Percentiles rank a stretch among this genome's conserved stretches.
These are phyloP conservation scores for Apiospora phragmitis DNA, from an alignment of 2,329 filamentous ascomycete species.

Conservation along the genomic window DNA sequence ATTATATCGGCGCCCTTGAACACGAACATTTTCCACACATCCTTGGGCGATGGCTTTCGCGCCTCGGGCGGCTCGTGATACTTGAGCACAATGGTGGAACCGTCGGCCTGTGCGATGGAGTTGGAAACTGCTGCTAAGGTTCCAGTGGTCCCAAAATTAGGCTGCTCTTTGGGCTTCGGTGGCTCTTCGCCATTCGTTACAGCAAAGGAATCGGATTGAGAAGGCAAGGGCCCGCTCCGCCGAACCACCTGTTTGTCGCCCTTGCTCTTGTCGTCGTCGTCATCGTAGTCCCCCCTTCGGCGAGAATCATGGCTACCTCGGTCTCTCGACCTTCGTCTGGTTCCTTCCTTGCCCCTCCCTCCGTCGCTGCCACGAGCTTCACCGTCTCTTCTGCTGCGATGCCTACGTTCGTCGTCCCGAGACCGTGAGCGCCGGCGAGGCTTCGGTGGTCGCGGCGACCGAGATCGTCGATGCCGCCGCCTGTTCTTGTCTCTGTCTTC, in stretches of 20 bases:
- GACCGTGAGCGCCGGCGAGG: slow-evolving; percentile 9
- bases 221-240: slow-evolving; percentile 55
- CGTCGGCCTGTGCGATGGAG: slow-evolving; percentile 67
- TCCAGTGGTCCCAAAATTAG: slow-evolving; percentile 82
- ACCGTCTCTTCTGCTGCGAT: slow-evolving; percentile 24
- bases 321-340: slow-evolving; percentile 14
- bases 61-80: slow-evolving; percentile 96
- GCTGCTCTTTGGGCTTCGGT: slow-evolving; percentile 74
- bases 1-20: slow-evolving; percentile 84
- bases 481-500: background rate
- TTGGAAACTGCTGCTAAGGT: slow-evolving; percentile 88
- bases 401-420: slow-evolving; percentile 21
- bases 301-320: slow-evolving; percentile 14
- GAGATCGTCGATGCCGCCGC: background rate
- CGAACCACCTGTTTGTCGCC: slow-evolving; percentile 32
- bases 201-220: slow-evolving; percentile 61
- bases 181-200: slow-evolving; percentile 50
- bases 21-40: slow-evolving; percentile 86
- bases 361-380: slow-evolving; percentile 31
- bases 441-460: slow-evolving; percentile 1
- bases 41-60: slow-evolving; percentile 76
- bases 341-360: slow-evolving; percentile 24
- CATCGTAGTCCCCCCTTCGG: slow-evolving; percentile 25
- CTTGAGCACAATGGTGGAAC: slow-evolving; percentile 79
- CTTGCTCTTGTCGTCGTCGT: slow-evolving; percentile 15